Conservation (phyloP, 2,329 filamentous ascomycete genomes). For the Cadophora sp. region DNA sequence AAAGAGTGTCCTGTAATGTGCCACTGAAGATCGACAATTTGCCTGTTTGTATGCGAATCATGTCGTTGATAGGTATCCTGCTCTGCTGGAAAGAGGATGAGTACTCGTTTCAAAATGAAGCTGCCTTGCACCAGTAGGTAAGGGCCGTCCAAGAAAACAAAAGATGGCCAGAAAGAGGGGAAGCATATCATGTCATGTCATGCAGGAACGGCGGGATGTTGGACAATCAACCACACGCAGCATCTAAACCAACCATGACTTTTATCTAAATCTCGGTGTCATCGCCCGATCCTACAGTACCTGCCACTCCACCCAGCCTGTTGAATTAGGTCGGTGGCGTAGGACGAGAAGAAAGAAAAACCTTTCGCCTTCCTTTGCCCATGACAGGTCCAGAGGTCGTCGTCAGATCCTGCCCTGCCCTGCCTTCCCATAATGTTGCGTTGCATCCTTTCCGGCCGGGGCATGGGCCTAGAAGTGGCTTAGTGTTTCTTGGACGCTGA, state of each 20-base stretch:
- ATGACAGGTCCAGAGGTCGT: no score
- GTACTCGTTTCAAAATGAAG: background rate
- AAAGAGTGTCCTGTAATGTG: background rate
- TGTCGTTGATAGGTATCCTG: background rate
- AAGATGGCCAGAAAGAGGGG: background rate
- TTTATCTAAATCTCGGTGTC: background rate
- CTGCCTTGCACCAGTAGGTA: background rate
- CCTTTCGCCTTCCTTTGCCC: background rate
- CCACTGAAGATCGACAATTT: constrained; percentile 1
- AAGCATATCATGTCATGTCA: background rate
- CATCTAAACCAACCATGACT: no score
- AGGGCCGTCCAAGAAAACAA: background rate
- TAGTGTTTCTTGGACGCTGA: background rate
- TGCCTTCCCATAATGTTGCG: background rate
- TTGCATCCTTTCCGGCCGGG: constrained; percentile 19
- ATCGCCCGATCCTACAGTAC: background rate
- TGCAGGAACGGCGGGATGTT: constrained; percentile 9
- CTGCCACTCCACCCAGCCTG: no score
- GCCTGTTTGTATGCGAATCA: background rate
- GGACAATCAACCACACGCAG: background rate
- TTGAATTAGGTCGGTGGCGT: constrained; percentile 3
- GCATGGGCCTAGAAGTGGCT: background rate
- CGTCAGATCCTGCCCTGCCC: constrained; percentile 1
- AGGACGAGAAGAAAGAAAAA: background rate
- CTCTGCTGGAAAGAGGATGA: no score